Evolutionary conservation across 139 green algal genomes (phyloP).

Genomic region (Haematococcus lacustris): DNA sequence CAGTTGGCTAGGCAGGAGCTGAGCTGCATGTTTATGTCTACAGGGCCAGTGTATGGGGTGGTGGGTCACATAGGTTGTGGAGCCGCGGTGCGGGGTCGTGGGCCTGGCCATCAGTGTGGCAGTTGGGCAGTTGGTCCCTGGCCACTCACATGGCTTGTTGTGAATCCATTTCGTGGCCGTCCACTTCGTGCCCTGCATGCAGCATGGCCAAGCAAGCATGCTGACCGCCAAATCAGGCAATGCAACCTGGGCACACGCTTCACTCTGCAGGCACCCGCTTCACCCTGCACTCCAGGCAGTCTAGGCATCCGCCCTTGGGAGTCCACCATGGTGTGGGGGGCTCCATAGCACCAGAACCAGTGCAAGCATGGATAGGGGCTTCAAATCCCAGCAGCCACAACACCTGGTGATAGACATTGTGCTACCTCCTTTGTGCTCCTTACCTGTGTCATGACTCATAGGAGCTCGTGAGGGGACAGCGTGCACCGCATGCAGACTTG

Average conservation of each 20-base stretch:
- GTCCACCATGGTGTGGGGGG: background rate
- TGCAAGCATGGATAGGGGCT: background rate
- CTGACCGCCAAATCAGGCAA: background rate
- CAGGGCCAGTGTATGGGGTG: background rate
- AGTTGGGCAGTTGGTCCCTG: no score
- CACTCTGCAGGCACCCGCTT: background rate
- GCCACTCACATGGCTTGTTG: constrained; percentile 16
- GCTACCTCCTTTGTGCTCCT: no score
- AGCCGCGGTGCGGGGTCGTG: background rate
- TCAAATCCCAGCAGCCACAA: background rate
- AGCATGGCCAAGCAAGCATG: constrained; percentile 20
- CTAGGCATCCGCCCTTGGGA: background rate
- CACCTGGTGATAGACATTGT: background rate
- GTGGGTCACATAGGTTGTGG: background rate
- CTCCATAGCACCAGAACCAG: background rate
- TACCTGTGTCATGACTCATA: no score
- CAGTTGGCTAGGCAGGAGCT: background rate
- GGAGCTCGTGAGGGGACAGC: no score
- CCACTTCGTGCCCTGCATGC: constrained; percentile 57
- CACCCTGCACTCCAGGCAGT: background rate
- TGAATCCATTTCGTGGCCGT: constrained; percentile 58
- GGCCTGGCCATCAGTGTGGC: background rate
- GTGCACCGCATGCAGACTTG: no score
- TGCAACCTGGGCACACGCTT: constrained; percentile 15
- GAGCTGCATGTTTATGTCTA: background rate